Percentiles rank a stretch among this genome's conserved stretches.
Conservation (phyloP, 495 filamentous ascomycete species). For the Penicillium cataractarum region DNA sequence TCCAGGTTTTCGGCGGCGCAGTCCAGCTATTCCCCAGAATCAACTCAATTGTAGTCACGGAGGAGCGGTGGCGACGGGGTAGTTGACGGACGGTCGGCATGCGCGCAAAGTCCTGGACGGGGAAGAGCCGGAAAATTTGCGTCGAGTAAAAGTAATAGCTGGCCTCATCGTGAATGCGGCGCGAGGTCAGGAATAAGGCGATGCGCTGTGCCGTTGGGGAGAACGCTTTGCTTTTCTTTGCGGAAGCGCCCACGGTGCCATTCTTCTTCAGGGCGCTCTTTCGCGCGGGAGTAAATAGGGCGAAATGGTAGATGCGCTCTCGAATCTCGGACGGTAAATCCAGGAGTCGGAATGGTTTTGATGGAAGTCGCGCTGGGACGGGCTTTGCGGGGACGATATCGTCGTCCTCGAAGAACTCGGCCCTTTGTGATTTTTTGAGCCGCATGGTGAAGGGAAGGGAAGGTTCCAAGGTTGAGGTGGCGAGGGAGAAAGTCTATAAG, state of each 20-base stretch:
- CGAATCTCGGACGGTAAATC: slow-evolving; percentile 79
- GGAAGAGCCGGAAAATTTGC: slow-evolving; percentile 79
- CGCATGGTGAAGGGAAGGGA: slow-evolving; percentile 21
- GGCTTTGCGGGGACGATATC: slow-evolving; percentile 15
- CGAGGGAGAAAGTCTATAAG: slow-evolving; percentile 19
- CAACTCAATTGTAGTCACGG: slow-evolving; percentile 71
- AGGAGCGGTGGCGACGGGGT: slow-evolving; percentile 64
- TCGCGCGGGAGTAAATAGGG: slow-evolving; percentile 56
- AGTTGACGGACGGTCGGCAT: slow-evolving; percentile 51
- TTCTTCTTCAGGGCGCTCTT: slow-evolving; percentile 28
- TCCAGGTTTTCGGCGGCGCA: slow-evolving; percentile 73
- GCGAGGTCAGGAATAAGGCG: slow-evolving; percentile 63
- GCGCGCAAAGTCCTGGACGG: slow-evolving; percentile 69
- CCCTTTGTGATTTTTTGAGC: slow-evolving; percentile 24
- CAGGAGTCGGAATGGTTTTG: slow-evolving; percentile 69
- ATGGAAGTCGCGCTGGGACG: slow-evolving; percentile 8
- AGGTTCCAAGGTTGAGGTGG: slow-evolving; percentile 9
- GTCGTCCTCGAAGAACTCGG: slow-evolving; percentile 24
- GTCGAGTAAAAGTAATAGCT: slow-evolving; percentile 73
- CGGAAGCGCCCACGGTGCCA: slow-evolving; percentile 70
- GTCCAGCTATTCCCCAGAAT: slow-evolving; percentile 83
- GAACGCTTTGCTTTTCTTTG: slow-evolving; percentile 67
- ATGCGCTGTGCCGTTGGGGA: slow-evolving; percentile 52
- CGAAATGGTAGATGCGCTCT: slow-evolving; percentile 65
- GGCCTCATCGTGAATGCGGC: slow-evolving; percentile 71